Base-by-base conservation (phyloP, 2,329 filamentous ascomycete species). In the Cryphonectria naterciae region DNA sequence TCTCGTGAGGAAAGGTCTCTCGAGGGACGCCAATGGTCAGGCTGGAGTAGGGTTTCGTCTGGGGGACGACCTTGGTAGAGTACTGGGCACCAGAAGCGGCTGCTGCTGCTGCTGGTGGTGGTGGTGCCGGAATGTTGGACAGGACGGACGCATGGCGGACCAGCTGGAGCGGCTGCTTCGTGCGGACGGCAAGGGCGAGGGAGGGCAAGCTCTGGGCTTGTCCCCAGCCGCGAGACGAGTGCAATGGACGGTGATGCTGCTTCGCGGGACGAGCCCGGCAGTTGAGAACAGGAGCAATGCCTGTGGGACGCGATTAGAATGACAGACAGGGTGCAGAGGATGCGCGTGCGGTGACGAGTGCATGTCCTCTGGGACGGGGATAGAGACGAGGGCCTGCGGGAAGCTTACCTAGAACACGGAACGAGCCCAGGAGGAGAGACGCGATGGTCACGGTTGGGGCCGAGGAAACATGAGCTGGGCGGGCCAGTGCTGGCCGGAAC, bases 21-120 rank as follows among this genome's bases (percentile, higher is more conserved):
- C 87, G 89, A 19, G 93, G 93, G 4, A 96, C 88, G 70, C 94
- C 94, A 64, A 97, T 89, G 4, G 89, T 92, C 69, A 97, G 86
- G 61, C 90, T 84, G 28, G 87, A 83, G 79, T 94, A 97, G 0
- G 93, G 92, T 2, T 81, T 86, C 35, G 85, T 85, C 2, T 82
- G 80, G 19, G 85, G 77, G 22, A 79, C 65, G n/a, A 77, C 77
- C 5, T 80, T 78, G 6, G 84, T 83, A 25, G 84, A 84, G 75
- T 83, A 84, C 15, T 77, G 73, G 28, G 77, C 75, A 11, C 69
- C 64, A 11, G 73, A 46, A 35, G 73, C 68, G 19, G 17, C 15
- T 46, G 43, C 43, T 1, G 43, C 17, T 46, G 46, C 46, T 49
- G 46, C 13, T 17, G 41, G 60, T 8, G 76, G 69, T 25, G 70